Evolutionary conservation across 2,329 filamentous ascomycete genomes (phyloP).

Genomic region (Ascochyta fabae): DNA sequence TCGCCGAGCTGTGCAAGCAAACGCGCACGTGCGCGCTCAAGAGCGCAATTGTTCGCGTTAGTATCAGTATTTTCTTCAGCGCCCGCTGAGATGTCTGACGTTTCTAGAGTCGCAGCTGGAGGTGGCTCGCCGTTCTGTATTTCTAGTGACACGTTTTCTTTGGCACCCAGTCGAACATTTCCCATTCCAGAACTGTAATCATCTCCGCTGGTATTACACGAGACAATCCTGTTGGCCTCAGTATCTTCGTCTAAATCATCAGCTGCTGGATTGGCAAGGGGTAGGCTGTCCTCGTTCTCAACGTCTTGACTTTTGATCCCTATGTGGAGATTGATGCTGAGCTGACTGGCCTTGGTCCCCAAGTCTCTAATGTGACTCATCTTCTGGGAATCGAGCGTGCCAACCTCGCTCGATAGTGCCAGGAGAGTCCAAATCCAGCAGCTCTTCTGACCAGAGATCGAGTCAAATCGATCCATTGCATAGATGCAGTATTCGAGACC

Average conservation of each 20-base stretch:
- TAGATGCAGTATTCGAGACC: constrained; percentile 68
- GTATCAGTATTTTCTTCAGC: background rate
- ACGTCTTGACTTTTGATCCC: constrained; percentile 6
- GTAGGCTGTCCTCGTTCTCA: background rate
- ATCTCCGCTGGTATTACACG: background rate
- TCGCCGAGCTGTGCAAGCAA: constrained; percentile 53
- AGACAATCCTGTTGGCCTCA: background rate
- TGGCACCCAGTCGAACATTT: background rate
- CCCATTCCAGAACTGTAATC: background rate
- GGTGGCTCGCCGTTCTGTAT: constrained; percentile 17
- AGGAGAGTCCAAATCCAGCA: constrained; percentile 87
- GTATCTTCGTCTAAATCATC: background rate
- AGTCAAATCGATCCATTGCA: constrained; percentile 66
- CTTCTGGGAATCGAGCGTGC: constrained; percentile 76
- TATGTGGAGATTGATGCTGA: constrained; percentile 53
- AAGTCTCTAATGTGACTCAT: constrained; percentile 79
- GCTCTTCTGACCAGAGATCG: constrained; percentile 71
- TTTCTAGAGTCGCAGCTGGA: background rate
- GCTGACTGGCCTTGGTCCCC: constrained; percentile 74
- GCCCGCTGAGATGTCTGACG: background rate
- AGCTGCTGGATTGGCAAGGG: background rate
- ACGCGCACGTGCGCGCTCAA: constrained; percentile 59
- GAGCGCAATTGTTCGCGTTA: constrained; percentile 23
- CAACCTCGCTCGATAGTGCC: constrained; percentile 74
- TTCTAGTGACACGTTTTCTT: constrained; percentile 27